Evolutionary conservation across 331 rosid species (phyloP), one percentile per base, ranked within the genome.

Genomic region (Malus hybrid): DNA sequence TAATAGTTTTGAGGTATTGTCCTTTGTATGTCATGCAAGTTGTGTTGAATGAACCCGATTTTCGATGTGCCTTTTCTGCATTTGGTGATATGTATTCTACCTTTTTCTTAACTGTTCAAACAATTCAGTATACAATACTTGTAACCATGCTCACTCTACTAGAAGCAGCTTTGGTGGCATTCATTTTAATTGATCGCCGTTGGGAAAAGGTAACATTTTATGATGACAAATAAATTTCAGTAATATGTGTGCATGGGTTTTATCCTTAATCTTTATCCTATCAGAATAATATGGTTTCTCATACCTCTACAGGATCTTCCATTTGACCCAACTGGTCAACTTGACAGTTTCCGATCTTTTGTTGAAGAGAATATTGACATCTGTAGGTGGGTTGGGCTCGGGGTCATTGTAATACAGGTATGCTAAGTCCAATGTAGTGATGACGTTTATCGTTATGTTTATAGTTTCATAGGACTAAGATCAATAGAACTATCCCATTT

Each of bases 381-480:
- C 69, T 95, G 90, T 82, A 80, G 76, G 83, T 95, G 99, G 97
- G 85, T 85, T 42, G 97, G 97, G 68, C 76, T 92, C 44, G 12
- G 67, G 31, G 96, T 90, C 70, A 75, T 91, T 73, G 75, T 80
- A n/a, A 44, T 88, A 76, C 97, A 94, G 99, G 99, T 94, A 85
- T 65, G 24, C 70, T 70, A 34, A n/a, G 50, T 63, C 55, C 46
- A 27, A 14, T 52, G 6, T 67, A 50, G 56, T 44, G n/a, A 31
- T 50, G 13, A n/a, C 2, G 8, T 75, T 33, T 50, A 16, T 32
- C 32, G n/a, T 29, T 67, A 28, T 56, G 31, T 15, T 55, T 36
- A 36, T 55, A 34, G 24, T 24, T 66, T 57, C 29, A 55, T 56
- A 24, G 76, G 62, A 56, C 7, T 33, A 20, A 33, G 50, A 70